Percentiles rank a stretch among this genome's conserved stretches.
These are phyloP conservation scores for Solanum chilense DNA, from an alignment of 257 asterid species.

Conservation along the genomic window DNA sequence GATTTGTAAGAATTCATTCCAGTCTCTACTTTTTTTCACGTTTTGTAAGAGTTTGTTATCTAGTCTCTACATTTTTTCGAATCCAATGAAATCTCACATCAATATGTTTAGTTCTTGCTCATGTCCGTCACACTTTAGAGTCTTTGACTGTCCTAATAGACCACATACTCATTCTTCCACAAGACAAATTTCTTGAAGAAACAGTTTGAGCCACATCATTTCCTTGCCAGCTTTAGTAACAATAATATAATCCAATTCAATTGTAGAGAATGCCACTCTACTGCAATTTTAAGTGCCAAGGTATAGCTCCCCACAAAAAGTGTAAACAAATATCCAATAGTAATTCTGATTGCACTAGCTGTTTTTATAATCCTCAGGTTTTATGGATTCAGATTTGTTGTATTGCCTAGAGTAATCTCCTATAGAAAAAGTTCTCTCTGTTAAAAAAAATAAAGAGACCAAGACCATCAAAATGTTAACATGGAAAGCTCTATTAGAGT, in stretches of 20 bases:
- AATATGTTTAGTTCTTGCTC: background rate
- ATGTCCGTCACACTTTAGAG: background rate
- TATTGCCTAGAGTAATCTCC: background rate
- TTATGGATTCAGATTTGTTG: background rate
- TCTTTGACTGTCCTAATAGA: background rate
- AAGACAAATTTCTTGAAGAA: background rate
- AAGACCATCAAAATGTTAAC: background rate
- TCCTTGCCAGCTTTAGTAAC: background rate
- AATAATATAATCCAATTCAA: background rate
- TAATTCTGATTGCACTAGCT: background rate
- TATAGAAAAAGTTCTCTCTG: background rate
- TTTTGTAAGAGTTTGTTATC: background rate
- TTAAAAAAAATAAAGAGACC: background rate
- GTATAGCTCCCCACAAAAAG: background rate
- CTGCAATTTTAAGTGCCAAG: background rate
- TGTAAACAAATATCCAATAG: background rate
- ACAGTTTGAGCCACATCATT: background rate
- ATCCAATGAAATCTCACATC: background rate
- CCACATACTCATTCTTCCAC: background rate
- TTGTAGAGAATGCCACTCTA: background rate
- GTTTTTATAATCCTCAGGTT: background rate
- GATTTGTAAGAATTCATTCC: background rate
- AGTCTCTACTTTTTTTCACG: background rate
- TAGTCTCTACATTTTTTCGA: background rate
- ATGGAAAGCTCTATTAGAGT: background rate